A percentile compares a stretch with the other conserved stretches of the same genome.
These are phyloP conservation scores for Boletus reticulatus DNA, from an alignment of 768 basidiomycete species.

Conservation along the genomic window DNA sequence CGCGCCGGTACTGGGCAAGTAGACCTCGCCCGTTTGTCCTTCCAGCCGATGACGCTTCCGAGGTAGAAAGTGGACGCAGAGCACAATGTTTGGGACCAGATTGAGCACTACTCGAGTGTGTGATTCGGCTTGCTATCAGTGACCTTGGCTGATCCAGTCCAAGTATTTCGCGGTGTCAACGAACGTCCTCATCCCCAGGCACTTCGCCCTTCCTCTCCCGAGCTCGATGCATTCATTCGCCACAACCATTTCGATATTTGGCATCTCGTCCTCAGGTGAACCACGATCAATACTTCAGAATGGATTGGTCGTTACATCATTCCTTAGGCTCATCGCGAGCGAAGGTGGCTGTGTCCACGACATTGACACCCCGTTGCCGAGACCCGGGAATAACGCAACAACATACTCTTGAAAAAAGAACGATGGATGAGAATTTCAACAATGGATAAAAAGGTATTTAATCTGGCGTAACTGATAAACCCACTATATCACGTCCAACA, in stretches of 20 bases:
- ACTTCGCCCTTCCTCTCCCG: conserved; percentile 48
- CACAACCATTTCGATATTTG: conserved; percentile 53
- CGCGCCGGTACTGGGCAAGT: conserved; percentile 46
- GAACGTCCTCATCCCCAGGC: conserved; percentile 46
- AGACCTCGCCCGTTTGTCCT: background rate
- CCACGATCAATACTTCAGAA: background rate
- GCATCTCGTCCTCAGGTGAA: conserved; percentile 44
- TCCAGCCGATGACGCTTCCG: background rate
- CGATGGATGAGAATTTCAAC: too few relatives aligned
- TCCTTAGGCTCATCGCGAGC: conserved; percentile 45
- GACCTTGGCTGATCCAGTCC: background rate
- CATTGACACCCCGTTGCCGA: too few relatives aligned
- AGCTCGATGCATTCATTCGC: conserved; percentile 48
- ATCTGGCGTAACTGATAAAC: too few relatives aligned
- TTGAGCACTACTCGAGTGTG: conserved; percentile 62
- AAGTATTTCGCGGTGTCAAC: conserved; percentile 47
- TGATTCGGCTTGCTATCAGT: background rate
- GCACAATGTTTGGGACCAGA: conserved; percentile 56
- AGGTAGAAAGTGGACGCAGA: conserved; percentile 50
- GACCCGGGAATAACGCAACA: too few relatives aligned
- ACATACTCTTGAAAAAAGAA: too few relatives aligned
- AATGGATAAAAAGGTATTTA: too few relatives aligned
- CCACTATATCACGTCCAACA: too few relatives aligned
- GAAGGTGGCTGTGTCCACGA: too few relatives aligned
- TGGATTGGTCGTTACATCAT: background rate